phyloP scores from a whole-genome alignment of 2,329 filamentous ascomycete genomes.

The Neopestalotiopsis sp. region DNA sequence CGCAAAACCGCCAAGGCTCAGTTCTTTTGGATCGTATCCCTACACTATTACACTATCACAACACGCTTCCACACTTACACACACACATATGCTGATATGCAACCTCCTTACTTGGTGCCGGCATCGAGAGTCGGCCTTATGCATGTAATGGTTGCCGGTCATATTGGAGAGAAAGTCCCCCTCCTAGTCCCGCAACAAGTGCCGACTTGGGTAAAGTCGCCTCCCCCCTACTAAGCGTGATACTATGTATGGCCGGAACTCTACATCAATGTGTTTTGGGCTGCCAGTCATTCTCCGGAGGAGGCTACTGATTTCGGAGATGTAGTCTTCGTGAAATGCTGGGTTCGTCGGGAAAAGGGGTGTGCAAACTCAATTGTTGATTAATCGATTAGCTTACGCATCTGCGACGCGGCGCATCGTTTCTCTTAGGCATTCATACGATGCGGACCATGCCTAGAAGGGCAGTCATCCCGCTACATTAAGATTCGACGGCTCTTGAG shows the following conservation, averaged over 20 bases:
- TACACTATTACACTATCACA: not conserved
- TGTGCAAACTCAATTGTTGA: slow-evolving; percentile 11
- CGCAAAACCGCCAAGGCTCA: not conserved
- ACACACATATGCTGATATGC: not conserved
- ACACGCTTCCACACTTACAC: not conserved
- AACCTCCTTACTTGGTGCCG: not conserved
- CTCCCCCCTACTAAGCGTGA: not conserved
- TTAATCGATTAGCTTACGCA: not conserved
- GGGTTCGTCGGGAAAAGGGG: not conserved
- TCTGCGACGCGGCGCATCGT: not conserved
- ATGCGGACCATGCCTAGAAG: not conserved
- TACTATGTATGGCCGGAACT: slow-evolving; percentile 10
- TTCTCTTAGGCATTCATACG: not conserved
- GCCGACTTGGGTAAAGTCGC: slow-evolving; percentile 11
- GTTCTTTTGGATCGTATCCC: not conserved
- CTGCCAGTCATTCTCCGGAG: not conserved
- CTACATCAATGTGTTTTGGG: not conserved
- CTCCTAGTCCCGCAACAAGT: slow-evolving; percentile 14
- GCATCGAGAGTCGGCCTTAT: not conserved
- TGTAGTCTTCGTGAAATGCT: not conserved
- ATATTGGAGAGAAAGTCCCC: not conserved
- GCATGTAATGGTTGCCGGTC: not conserved
- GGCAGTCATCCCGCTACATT: not conserved
- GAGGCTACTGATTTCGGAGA: not conserved
- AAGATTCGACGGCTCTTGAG: not conserved